Evolutionary conservation across 2,329 filamentous ascomycete genomes (phyloP).

Genomic region (Plectosphaerella sp.): DNA sequence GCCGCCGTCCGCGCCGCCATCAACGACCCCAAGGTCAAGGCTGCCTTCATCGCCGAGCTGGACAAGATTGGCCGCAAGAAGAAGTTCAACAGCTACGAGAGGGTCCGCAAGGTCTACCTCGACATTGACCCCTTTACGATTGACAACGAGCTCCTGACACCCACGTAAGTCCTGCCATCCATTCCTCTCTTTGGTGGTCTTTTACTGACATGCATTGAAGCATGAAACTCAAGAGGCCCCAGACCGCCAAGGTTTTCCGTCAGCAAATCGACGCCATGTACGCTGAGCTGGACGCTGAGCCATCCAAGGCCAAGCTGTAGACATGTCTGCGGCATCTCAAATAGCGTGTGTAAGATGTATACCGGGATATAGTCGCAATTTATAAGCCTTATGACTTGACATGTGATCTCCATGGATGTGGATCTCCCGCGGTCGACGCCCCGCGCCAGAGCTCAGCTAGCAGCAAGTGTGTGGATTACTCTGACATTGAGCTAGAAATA

Average conservation of each 20-base stretch:
- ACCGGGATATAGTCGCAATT: too few relatives aligned
- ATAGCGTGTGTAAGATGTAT: too few relatives aligned
- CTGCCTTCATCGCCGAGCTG: slow-evolving; percentile 73
- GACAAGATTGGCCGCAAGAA: slow-evolving; percentile 73
- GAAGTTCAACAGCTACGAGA: slow-evolving; percentile 91
- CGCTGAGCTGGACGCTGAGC: slow-evolving; percentile 41
- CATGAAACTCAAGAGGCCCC: slow-evolving; percentile 57
- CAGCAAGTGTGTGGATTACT: too few relatives aligned
- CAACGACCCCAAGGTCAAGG: slow-evolving; percentile 64
- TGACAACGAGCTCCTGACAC: slow-evolving; percentile 85
- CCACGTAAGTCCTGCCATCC: slow-evolving; percentile 61
- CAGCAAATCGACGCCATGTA: slow-evolving; percentile 54
- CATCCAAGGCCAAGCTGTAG: slow-evolving; percentile 41
- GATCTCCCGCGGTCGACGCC: too few relatives aligned
- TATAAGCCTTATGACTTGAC: too few relatives aligned
- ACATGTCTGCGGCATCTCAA: not conserved
- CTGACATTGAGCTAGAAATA: too few relatives aligned
- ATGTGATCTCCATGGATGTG: too few relatives aligned
- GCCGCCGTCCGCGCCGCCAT: slow-evolving; percentile 64
- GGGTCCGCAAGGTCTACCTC: slow-evolving; percentile 68
- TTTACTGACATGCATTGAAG: slow-evolving; percentile 26
- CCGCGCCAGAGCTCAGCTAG: too few relatives aligned
- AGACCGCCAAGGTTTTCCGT: slow-evolving; percentile 48
- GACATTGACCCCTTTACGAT: slow-evolving; percentile 87
- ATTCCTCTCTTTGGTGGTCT: too few relatives aligned